These are phyloP conservation scores for Lepiota venenata DNA, from an alignment of 768 basidiomycete genomes.

Conservation along the genomic window DNA sequence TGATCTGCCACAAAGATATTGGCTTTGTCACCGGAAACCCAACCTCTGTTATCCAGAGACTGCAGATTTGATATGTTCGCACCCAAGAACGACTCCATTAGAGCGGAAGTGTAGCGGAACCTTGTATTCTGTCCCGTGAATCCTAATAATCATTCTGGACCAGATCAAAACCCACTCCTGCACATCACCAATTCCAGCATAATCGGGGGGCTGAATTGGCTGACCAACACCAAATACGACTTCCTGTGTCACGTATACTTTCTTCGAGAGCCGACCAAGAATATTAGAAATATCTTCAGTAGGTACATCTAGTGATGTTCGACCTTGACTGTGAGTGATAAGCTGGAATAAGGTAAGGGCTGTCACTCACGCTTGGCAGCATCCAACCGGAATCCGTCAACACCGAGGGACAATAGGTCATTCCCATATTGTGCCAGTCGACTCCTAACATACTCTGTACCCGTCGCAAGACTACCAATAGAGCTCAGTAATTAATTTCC, in stretches of 20 bases:
- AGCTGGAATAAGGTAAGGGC: not conserved
- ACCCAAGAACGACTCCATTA: constrained; percentile 49
- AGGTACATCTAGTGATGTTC: constrained; percentile 43
- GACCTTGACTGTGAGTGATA: not conserved
- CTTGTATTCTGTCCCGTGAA: constrained; percentile 18
- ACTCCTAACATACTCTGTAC: constrained; percentile 55
- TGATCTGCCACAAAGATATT: constrained; percentile 71
- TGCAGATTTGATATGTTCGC: constrained; percentile 49
- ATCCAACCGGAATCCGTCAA: constrained; percentile 61
- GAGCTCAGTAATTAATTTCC: not conserved
- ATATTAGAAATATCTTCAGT: constrained; percentile 54
- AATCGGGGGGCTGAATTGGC: constrained; percentile 53
- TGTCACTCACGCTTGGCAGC: constrained; percentile 52
- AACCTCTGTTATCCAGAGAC: constrained; percentile 51
- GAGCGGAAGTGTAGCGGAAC: constrained; percentile 56
- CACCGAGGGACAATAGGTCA: constrained; percentile 58
- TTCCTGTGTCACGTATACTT: constrained; percentile 64
- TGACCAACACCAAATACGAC: constrained; percentile 49
- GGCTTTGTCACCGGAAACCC: constrained; percentile 49
- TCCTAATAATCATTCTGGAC: not conserved
- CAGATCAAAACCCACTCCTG: constrained; percentile 44
- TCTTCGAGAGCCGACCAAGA: constrained; percentile 33
- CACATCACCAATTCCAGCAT: constrained; percentile 57
- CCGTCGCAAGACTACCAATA: constrained; percentile 50
- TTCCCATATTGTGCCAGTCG: constrained; percentile 55